Evolutionary conservation across 768 basidiomycete genomes (phyloP).

Genomic region (Imleria badia): DNA sequence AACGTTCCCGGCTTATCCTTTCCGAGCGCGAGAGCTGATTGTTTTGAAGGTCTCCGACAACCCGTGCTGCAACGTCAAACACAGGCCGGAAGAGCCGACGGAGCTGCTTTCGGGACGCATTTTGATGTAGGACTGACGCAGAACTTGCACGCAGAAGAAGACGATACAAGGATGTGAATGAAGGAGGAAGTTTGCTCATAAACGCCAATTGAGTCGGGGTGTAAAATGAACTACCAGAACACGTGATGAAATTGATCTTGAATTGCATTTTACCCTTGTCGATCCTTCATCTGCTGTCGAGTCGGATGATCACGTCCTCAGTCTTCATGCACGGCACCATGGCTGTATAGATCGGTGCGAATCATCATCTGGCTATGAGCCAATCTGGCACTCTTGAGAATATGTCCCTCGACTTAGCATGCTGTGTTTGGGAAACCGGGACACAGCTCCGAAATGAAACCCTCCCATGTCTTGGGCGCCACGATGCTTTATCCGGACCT

Average conservation of each 20-base stretch:
- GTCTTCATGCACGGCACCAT: not conserved
- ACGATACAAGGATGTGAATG: conserved; percentile 59
- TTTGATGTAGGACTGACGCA: conserved; percentile 57
- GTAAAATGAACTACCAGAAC: not conserved
- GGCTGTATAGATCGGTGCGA: not conserved
- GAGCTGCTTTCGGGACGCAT: conserved; percentile 41
- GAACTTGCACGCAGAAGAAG: conserved; percentile 56
- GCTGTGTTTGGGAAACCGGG: conserved; percentile 3
- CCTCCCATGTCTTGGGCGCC: conserved; percentile 8
- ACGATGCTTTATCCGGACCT: conserved; percentile 14
- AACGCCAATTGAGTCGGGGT: no score
- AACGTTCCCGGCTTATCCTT: conserved; percentile 35
- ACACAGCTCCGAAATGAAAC: conserved; percentile 7
- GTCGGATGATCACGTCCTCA: not conserved
- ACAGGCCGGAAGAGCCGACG: conserved; percentile 52
- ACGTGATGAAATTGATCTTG: conserved; percentile 10
- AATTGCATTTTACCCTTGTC: not conserved
- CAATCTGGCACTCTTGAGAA: conserved; percentile 7
- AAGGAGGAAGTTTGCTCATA: conserved; percentile 28
- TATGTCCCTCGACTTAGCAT: conserved; percentile 3
- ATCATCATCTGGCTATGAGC: conserved; percentile 5
- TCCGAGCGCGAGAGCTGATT: conserved; percentile 24
- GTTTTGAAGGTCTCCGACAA: conserved; percentile 41
- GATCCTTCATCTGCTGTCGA: conserved; percentile 5
- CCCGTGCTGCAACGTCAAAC: conserved; percentile 51